phyloP scores from a whole-genome alignment of 2,329 filamentous ascomycete species.

The Cryphonectria japonica region DNA sequence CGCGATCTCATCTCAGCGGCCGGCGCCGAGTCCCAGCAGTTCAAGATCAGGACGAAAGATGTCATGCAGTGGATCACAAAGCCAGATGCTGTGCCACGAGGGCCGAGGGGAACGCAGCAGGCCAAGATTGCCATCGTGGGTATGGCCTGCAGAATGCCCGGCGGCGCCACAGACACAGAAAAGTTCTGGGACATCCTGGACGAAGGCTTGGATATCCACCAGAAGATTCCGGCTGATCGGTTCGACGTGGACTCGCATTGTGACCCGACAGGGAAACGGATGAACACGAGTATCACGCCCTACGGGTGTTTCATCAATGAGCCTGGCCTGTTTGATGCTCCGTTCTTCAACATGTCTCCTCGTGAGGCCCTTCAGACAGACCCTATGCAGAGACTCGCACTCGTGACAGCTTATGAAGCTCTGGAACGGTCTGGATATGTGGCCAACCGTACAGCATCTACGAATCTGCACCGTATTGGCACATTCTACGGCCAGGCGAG shows the following conservation, averaged over 20 bases:
- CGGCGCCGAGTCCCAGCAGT: background rate
- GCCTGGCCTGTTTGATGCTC: constrained; percentile 67
- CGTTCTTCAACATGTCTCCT: constrained; percentile 75
- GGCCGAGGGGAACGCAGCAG: constrained; percentile 32
- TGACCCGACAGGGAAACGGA: constrained; percentile 64
- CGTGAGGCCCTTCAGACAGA: constrained; percentile 65
- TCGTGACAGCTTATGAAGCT: constrained; percentile 70
- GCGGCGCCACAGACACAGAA: constrained; percentile 60
- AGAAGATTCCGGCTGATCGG: constrained; percentile 58
- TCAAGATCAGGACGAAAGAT: constrained; percentile 24
- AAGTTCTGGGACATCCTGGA: constrained; percentile 66
- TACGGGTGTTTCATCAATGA: constrained; percentile 61
- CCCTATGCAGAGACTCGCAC: constrained; percentile 66
- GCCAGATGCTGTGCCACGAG: constrained; percentile 11
- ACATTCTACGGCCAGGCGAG: constrained; percentile 77
- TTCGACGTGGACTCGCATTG: constrained; percentile 42
- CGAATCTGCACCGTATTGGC: constrained; percentile 55
- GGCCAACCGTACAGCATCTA: constrained; percentile 65
- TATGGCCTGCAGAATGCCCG: constrained; percentile 66
- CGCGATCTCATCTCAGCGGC: constrained; percentile 35
- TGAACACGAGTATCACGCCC: constrained; percentile 54
- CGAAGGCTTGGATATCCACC: constrained; percentile 64
- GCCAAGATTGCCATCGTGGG: constrained; percentile 70
- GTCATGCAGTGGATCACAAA: constrained; percentile 34
- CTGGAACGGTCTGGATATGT: constrained; percentile 70